Conservation (phyloP, 106 monocot genomes). For the Apostasia shenzhenica region DNA sequence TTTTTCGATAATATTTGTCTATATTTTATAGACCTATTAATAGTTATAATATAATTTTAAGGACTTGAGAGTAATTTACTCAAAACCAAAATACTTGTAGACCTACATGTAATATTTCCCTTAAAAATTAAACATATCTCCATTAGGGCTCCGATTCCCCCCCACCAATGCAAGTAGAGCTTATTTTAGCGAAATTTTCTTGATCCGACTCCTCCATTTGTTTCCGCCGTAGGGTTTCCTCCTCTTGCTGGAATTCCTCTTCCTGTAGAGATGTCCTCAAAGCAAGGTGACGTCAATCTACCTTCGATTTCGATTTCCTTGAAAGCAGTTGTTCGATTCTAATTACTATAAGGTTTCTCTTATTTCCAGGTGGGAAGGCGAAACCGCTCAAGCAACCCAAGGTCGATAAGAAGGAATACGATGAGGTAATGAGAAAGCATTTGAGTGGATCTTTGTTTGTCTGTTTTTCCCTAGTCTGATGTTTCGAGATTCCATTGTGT, state of each 20-base stretch:
- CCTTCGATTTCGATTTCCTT: background rate
- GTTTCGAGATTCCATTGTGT: no score
- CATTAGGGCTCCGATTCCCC: no score
- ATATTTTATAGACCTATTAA: no score
- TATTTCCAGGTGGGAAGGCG: slow-evolving; percentile 21
- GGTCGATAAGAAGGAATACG: slow-evolving; percentile 20
- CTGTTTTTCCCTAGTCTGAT: background rate
- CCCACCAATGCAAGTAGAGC: no score
- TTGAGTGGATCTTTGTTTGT: background rate
- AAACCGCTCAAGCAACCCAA: slow-evolving; percentile 28
- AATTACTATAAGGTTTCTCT: background rate
- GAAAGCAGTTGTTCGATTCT: background rate
- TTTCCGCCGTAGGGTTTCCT: slow-evolving; percentile 4
- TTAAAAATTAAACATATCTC: no score
- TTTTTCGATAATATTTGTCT: no score
- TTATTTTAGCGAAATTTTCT: no score
- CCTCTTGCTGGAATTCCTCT: background rate
- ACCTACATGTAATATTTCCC: no score
- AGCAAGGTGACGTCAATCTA: slow-evolving; percentile 8
- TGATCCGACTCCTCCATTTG: no score
- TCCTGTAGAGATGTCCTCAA: slow-evolving; percentile 12
- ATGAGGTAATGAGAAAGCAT: slow-evolving; percentile 6
- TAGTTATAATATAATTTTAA: no score
- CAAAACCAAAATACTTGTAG: no score
- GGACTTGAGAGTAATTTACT: no score